Conservation (phyloP, 768 basidiomycete genomes). For the Phlebiopsis gigantea region DNA sequence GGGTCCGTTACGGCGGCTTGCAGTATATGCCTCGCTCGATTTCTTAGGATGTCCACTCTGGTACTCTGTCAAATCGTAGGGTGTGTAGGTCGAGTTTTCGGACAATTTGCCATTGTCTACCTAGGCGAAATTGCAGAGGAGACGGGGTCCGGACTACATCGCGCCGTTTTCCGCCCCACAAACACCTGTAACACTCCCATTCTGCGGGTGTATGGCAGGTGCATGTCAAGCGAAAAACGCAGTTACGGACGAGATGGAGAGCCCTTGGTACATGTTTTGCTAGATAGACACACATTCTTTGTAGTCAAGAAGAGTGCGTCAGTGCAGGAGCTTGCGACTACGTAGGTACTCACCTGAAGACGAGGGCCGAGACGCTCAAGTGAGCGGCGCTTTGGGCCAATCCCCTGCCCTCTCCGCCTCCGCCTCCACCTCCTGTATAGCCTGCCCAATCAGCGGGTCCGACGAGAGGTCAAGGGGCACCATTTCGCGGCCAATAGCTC, state of each 20-base stretch:
- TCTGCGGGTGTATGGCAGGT: neutral
- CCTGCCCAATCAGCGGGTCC: conserved; percentile 20
- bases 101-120: too few relatives aligned
- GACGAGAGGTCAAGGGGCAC: conserved; percentile 19
- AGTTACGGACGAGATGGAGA: neutral
- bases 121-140: too few relatives aligned
- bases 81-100: too few relatives aligned
- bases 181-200: neutral
- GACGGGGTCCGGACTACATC: too few relatives aligned
- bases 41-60: too few relatives aligned
- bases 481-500: conserved; percentile 26
- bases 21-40: too few relatives aligned
- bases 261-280: neutral
- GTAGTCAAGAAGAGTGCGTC: too few relatives aligned
- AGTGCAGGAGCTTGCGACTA: too few relatives aligned
- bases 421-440: conserved; percentile 20
- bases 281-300: neutral
- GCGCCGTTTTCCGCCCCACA: neutral
- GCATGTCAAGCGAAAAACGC: neutral
- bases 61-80: too few relatives aligned
- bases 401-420: conserved; percentile 15
- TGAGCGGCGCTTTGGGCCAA: conserved; percentile 11
- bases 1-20: too few relatives aligned
- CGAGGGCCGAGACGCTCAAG: neutral
- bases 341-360: neutral